Evolutionary conservation across 495 filamentous ascomycete genomes (phyloP), one percentile per base, ranked within the genome.

Genomic region (Xylaria curta): DNA sequence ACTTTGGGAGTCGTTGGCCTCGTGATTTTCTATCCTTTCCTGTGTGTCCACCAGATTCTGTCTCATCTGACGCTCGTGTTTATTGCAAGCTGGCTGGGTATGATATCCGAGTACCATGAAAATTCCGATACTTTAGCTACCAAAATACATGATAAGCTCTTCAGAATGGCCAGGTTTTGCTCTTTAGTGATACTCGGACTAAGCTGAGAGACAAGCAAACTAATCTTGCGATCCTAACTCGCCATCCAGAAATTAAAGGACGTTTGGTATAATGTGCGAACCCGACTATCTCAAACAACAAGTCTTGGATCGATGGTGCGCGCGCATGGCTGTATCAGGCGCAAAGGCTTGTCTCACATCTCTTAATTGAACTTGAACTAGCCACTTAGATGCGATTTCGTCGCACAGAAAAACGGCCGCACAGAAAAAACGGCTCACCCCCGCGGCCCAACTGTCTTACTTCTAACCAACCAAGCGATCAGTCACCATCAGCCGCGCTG

Each of bases 51-150:
- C 24, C 47, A 40, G 38, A 24, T 69, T 61, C 33, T 64, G n/a
- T 33, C 47, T 31, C 31, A 24, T 6, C 26, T 24, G n/a, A 40
- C 59, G 28, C 15, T 56, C 31, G 17, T 56, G 13, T 61, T 46
- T 33, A 49, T 54, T 44, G 24, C 28, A 60, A 46, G 38, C 38
- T 6, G 31, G 40, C 28, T 17, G 47, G 26, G 67, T 33, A 42
- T 40, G 65, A 44, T 40, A 24, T 56, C 47, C 26, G 42, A 51
- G 31, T 62, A 64, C 33, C 10, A 63, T 64, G 44, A 44, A 63
- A 70, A 53, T 63, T 61, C 38, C 56, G 28, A 70, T 63, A 69
- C 54, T 49, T 46, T 69, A 70, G 68, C 68, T 64, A 15, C 21
- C 36, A 64, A 56, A 54, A 56, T 63, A 54, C 47, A 54, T 44